These are phyloP conservation scores for Musa acuminata DNA, from an alignment of 176 grass and related monocot genomes.

Conservation along the genomic window DNA sequence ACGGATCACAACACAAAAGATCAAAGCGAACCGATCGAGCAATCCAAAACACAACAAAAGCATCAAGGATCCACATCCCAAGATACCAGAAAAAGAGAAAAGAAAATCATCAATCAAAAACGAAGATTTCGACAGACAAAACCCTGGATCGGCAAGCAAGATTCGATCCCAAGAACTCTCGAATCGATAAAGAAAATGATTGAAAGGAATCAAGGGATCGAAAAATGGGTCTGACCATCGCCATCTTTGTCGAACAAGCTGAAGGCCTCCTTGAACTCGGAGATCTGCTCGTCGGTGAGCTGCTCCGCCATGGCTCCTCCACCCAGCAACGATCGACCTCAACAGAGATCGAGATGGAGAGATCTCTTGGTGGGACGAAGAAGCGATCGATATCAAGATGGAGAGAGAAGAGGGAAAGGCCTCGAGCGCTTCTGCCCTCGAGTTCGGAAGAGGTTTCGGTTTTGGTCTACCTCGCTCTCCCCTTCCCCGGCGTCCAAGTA, in stretches of 20 bases:
- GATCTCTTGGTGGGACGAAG: not conserved
- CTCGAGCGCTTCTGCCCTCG: not conserved
- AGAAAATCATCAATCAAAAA: too few relatives aligned
- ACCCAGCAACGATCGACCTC: not conserved
- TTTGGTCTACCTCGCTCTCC: too few relatives aligned
- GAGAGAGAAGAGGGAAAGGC: not conserved
- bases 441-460: not conserved
- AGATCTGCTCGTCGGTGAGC: not conserved
- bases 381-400: not conserved
- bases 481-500: too few relatives aligned
- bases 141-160: too few relatives aligned
- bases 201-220: not conserved
- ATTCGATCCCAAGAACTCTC: not conserved
- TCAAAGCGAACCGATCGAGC: too few relatives aligned
- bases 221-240: not conserved
- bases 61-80: too few relatives aligned
- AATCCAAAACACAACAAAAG: not conserved
- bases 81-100: too few relatives aligned
- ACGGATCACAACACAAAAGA: too few relatives aligned
- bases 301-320: not conserved
- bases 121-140: too few relatives aligned
- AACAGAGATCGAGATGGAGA: not conserved
- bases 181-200: not conserved
- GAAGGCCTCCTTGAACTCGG: slow-evolving; percentile 1
- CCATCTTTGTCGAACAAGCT: slow-evolving; percentile 2